phyloP scores from a whole-genome alignment of 129 eudicot genomes.

The Cynara cardunculus region DNA sequence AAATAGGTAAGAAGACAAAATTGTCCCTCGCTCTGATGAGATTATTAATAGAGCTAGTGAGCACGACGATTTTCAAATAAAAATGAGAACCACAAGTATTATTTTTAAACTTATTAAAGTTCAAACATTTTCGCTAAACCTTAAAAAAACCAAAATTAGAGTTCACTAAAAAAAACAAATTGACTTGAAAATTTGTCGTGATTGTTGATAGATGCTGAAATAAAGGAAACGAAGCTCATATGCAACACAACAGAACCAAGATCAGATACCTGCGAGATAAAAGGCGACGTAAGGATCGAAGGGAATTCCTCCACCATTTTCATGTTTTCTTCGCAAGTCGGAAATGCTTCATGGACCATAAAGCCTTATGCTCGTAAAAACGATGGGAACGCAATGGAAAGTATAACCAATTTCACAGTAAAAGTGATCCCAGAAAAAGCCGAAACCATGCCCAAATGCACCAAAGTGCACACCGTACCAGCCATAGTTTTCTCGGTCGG shows the following conservation, averaged over 20 bases:
- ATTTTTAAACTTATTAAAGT: too few species aligned
- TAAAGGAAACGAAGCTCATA: constrained; percentile 18
- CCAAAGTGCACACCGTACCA: constrained; percentile 36
- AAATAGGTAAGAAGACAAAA: too few species aligned
- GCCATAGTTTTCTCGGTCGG: constrained; percentile 62
- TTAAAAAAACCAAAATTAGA: too few species aligned
- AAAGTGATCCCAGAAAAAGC: constrained; percentile 1
- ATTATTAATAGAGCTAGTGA: too few species aligned
- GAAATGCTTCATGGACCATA: constrained; percentile 25
- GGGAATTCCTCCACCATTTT: constrained; percentile 61
- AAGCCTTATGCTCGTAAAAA: constrained; percentile 69
- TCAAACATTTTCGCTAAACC: too few species aligned
- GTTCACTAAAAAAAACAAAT: background rate
- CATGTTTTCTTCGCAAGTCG: constrained; percentile 8
- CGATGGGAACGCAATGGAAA: constrained; percentile 43
- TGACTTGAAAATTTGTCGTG: background rate
- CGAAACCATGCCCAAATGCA: constrained; percentile 44
- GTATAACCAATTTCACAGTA: constrained; percentile 24
- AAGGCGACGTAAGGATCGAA: constrained; percentile 67
- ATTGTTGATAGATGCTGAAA: constrained; percentile 17
- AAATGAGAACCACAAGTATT: too few species aligned
- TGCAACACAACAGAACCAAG: constrained; percentile 37
- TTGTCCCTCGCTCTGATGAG: too few species aligned
- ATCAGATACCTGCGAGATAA: constrained; percentile 57
- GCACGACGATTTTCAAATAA: too few species aligned